Evolutionary conservation across 169 alveolate species (phyloP), one percentile per base, ranked within the genome.

Genomic region (Amoebophrya sp.): DNA sequence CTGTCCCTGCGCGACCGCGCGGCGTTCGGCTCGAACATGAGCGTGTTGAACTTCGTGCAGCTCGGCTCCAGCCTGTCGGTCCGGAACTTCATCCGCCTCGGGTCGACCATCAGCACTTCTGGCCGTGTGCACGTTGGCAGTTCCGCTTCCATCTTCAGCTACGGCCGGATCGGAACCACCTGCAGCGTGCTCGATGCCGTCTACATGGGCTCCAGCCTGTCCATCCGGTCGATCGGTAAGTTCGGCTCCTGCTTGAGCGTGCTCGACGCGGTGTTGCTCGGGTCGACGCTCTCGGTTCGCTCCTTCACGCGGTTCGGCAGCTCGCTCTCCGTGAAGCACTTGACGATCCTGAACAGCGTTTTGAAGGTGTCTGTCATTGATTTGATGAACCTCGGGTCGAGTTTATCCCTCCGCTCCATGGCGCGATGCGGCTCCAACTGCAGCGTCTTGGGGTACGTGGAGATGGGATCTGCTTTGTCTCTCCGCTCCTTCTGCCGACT

Each of bases 211-310:
- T n/a, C 41, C 18, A n/a, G 41, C n/a, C 40, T 77, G 29, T 77
- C 90, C 32, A 40, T 77, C 23, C 90, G 90, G 41, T 77, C 90
- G 40, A 10, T 77, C 90, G 90, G 41, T 39, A 14, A 40, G 40
- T 77, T 77, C 40, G 90, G 90, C 35, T 77, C 90, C n/a, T 12
- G 40, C 39, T 23, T 77, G 40, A 77, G 41, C 35, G 90, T 32
- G n/a, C 40, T 77, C 25, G 90, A 77, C 40, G 0, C 39, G 23
- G 47, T 32, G 39, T 77, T 39, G 3, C 90, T 77, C n/a, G 90
- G 90, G 14, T n/a, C 41, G 14, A 32, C 90, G 41, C 90, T 77
- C 23, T 77, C 90, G 1, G 90, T 77, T 29, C n/a, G 41, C 23
- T 0, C 25, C 47, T 77, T 77, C 40, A n/a, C n/a, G n/a, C n/a